These are phyloP conservation scores for Epichloe bromicola DNA, from an alignment of 2,329 filamentous ascomycete species.

Conservation along the genomic window DNA sequence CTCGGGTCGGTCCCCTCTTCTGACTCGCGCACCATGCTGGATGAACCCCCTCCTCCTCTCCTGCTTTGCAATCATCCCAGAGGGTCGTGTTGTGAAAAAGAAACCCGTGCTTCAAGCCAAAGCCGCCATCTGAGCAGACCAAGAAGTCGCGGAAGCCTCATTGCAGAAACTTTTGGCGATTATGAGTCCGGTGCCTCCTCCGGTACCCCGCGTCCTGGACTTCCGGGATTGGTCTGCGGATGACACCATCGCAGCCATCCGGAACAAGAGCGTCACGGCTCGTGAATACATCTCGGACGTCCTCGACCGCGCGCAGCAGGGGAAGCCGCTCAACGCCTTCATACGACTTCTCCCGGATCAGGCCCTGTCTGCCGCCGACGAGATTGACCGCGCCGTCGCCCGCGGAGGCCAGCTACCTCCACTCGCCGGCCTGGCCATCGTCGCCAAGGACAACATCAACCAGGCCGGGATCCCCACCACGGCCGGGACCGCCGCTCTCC, in stretches of 20 bases:
- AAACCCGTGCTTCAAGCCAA: no score
- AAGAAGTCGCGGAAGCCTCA: no score
- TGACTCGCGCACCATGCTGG: no score
- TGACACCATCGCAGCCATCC: background rate
- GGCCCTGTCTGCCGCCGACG: background rate
- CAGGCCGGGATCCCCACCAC: conserved; percentile 7
- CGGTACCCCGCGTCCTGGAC: background rate
- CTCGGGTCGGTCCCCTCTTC: no score
- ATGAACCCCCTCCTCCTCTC: no score
- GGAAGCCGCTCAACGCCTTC: conserved; percentile 2
- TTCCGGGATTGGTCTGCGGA: conserved; percentile 2
- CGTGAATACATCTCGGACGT: conserved; percentile 3
- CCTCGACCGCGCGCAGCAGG: background rate
- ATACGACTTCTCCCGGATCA: conserved; percentile 1
- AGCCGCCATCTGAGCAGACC: no score
- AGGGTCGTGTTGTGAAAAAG: no score
- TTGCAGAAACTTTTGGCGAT: background rate
- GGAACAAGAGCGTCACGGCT: conserved; percentile 1
- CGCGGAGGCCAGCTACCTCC: conserved; percentile 7
- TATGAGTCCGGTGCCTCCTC: background rate
- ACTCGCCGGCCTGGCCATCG: conserved; percentile 11
- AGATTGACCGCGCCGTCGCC: conserved; percentile 3
- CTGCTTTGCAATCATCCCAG: no score
- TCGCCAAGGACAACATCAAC: conserved; percentile 12
- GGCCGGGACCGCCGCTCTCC: conserved; percentile 8